Evolutionary conservation across 2,329 filamentous ascomycete genomes (phyloP), one percentile per base, ranked within the genome.

Genomic region (Aspergillus flavus): DNA sequence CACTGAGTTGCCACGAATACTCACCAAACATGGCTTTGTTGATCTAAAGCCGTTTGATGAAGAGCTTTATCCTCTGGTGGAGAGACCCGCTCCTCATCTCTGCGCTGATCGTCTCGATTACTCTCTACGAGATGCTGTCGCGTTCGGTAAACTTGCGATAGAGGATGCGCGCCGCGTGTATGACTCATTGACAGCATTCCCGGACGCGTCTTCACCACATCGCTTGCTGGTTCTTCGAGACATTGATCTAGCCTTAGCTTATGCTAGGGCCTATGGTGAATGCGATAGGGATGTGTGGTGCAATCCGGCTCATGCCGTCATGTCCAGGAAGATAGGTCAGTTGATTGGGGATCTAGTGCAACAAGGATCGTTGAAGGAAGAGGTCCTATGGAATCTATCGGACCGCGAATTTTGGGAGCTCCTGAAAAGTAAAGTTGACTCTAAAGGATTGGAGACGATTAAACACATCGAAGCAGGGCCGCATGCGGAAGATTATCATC

Each of bases 21-120:
- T 80, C 11, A 61, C 68, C 14, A 68, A 61, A 23, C 71, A 80
- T 62, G 71, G 74, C 9, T 70, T 78, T 48, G 64, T 30, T 1
- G 69, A 73, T 36, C 63, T 71, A 14, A 74, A 69, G 23, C 66
- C 71, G 4, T 65, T 80, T n/a, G 63, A 79, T 6, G 78, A 80
- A 62, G 75, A 78, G 57, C 71, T 75, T 9, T 80, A 74, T 61
- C 76, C 76, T 7, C 58, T 80, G 6, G 78, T 80, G 4, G 78
- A 80, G 63, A 71, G 66, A 71, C 70, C 73, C 6, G 67, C 78
- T 30, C 78, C 78, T 6, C 76, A 73, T 34, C 75, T 80, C 2
- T 80, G 77, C 61, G 77, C 78, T 26, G 78, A 80, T 62, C 72
- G 78, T 36, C 71, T 80, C 9, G 78, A 80, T 65, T 80, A 80